Conservation (phyloP, 108 stramenopile genomes). For the Bacterosira constricta region DNA sequence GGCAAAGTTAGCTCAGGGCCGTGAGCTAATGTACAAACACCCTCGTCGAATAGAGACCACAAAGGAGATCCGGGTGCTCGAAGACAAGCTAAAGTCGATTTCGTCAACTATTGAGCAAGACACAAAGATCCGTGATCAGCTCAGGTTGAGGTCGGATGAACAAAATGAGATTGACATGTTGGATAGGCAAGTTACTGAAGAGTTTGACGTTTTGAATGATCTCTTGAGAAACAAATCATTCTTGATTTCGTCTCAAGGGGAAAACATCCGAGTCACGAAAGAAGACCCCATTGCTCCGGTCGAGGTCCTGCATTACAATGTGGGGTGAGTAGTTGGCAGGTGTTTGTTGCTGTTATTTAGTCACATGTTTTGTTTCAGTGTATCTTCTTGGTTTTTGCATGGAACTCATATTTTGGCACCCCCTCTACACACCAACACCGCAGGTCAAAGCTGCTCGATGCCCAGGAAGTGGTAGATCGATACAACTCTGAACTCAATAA, state of each 20-base stretch:
- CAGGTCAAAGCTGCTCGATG: slow-evolving; percentile 28
- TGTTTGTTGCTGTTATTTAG: too few relatives aligned
- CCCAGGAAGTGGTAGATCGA: slow-evolving; percentile 28
- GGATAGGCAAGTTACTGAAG: slow-evolving; percentile 59
- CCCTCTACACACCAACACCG: too few relatives aligned
- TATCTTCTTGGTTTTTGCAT: too few relatives aligned
- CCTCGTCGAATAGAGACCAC: slow-evolving; percentile 63
- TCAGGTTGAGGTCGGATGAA: slow-evolving; percentile 58
- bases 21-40: slow-evolving; percentile 34
- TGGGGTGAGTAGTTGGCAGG: too few relatives aligned
- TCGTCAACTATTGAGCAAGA: slow-evolving; percentile 67
- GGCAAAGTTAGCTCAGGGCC: slow-evolving; percentile 6
- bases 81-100: slow-evolving; percentile 61
- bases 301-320: slow-evolving; percentile 2
- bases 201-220: slow-evolving; percentile 40
- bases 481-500: slow-evolving; percentile 14
- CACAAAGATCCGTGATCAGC: slow-evolving; percentile 57
- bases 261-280: not conserved
- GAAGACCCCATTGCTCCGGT: slow-evolving; percentile 9
- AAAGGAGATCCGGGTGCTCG: slow-evolving; percentile 66
- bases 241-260: slow-evolving; percentile 20
- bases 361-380: too few relatives aligned
- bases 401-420: too few relatives aligned
- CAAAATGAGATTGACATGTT: slow-evolving; percentile 75
- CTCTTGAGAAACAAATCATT: slow-evolving; percentile 16